These are phyloP conservation scores for Botrytis cinerea DNA, from an alignment of 2,329 filamentous ascomycete genomes.

Conservation along the genomic window DNA sequence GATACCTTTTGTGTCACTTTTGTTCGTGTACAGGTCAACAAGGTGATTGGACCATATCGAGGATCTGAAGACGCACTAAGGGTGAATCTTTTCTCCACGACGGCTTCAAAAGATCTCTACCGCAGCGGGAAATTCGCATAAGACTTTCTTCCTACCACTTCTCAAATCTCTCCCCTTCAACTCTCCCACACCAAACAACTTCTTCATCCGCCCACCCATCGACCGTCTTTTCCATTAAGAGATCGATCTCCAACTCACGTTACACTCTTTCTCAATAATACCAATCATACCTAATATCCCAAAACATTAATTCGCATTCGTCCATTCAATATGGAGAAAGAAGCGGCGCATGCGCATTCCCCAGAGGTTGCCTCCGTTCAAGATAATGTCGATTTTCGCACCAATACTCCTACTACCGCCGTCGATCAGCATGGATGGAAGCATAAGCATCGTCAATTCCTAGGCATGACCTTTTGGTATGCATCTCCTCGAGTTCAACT, in stretches of 20 bases:
- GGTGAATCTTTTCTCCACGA: constrained; percentile 13
- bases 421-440: constrained; percentile 55
- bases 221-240: background rate
- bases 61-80: background rate
- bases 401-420: background rate
- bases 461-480: constrained; percentile 62
- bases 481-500: constrained; percentile 74
- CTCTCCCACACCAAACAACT: background rate
- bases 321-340: constrained; percentile 15
- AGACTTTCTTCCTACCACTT: background rate
- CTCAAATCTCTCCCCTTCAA: background rate
- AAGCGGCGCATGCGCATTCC: background rate
- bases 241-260: background rate
- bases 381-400: background rate
- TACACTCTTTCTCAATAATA: background rate
- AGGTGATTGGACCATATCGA: constrained; percentile 7
- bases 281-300: background rate
- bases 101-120: background rate
- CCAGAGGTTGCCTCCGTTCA: constrained; percentile 14
- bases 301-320: background rate
- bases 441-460: constrained; percentile 63
- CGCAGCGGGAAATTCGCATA: background rate
- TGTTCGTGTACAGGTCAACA: background rate
- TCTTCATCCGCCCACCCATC: background rate
- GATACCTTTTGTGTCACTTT: constrained; percentile 13